These are phyloP conservation scores for Saxophila tyrrhenica DNA, from an alignment of 495 filamentous ascomycete species.

Conservation along the genomic window DNA sequence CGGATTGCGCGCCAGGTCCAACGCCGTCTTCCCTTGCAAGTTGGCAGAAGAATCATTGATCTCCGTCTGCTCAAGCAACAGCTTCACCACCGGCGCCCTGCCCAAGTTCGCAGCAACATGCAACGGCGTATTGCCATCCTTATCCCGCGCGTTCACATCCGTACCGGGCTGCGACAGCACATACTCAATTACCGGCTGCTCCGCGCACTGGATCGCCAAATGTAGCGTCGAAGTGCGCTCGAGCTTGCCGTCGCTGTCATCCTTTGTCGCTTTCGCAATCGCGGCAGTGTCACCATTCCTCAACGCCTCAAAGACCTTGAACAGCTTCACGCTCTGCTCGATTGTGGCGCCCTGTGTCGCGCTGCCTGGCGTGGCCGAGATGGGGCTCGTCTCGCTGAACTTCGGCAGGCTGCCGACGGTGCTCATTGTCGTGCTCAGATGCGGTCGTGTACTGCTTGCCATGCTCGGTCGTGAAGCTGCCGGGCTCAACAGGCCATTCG, in stretches of 20 bases:
- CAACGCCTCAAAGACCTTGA: constrained; percentile 84
- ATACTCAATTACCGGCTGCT: constrained; percentile 90
- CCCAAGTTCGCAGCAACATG: constrained; percentile 81
- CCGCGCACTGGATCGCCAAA: constrained; percentile 92
- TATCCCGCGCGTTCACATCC: constrained; percentile 81
- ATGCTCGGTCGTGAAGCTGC: constrained; percentile 12
- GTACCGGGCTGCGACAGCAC: constrained; percentile 63
- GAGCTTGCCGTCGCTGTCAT: constrained; percentile 29
- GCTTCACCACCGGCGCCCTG: constrained; percentile 60
- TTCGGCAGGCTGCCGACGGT: not conserved
- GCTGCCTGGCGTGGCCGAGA: constrained; percentile 2
- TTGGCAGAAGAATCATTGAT: constrained; percentile 91
- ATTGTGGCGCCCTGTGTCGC: constrained; percentile 47
- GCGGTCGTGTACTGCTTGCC: constrained; percentile 24
- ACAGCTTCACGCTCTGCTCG: constrained; percentile 87
- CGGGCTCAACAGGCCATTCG: constrained; percentile 1
- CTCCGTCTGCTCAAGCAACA: constrained; percentile 64
- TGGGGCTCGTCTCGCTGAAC: not conserved
- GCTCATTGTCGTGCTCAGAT: constrained; percentile 32
- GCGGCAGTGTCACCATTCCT: constrained; percentile 81
- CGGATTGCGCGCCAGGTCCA: constrained; percentile 80
- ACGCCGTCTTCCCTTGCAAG: constrained; percentile 70
- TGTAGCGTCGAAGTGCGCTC: constrained; percentile 67
- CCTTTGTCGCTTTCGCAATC: constrained; percentile 74
- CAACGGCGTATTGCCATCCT: constrained; percentile 85